Evolutionary conservation across 257 asterid species (phyloP).

Genomic region (Rubia yunnanensis): DNA sequence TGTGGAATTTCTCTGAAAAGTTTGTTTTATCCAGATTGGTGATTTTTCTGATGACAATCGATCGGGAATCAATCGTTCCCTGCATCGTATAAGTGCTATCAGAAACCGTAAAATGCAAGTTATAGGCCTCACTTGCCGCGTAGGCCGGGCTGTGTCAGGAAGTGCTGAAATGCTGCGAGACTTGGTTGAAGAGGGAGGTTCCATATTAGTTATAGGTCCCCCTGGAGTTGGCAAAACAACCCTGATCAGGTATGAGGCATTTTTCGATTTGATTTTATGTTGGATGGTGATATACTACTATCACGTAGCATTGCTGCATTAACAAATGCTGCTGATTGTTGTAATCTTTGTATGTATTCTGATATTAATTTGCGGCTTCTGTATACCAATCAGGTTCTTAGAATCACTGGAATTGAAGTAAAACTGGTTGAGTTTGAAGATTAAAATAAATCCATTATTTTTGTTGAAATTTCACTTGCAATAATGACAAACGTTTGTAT

Average conservation of each 20-base stretch:
- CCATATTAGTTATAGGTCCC: slow-evolving; percentile 92
- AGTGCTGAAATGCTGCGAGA: slow-evolving; percentile 95
- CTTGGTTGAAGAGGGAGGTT: slow-evolving; percentile 76
- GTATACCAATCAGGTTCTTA: not conserved
- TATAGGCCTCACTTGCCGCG: slow-evolving; percentile 96
- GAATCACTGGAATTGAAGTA: not conserved
- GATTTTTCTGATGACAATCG: slow-evolving; percentile 96
- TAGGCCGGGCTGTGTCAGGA: slow-evolving; percentile 96
- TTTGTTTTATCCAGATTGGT: slow-evolving; percentile 57
- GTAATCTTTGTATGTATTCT: not conserved
- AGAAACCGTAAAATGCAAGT: slow-evolving; percentile 90
- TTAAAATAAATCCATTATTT: not conserved
- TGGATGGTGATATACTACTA: not conserved
- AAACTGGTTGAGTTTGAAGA: not conserved
- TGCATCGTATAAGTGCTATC: slow-evolving; percentile 96
- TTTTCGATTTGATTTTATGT: slow-evolving; percentile 1
- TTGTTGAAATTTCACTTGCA: not conserved
- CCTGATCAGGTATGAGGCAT: slow-evolving; percentile 57
- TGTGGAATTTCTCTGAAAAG: slow-evolving; percentile 12
- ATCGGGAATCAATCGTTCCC: slow-evolving; percentile 77
- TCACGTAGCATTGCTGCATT: not conserved
- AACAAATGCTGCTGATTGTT: not conserved
- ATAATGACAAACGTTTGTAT: not conserved
- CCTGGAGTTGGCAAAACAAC: slow-evolving; percentile 99
- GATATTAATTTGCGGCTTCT: not conserved